Evolutionary conservation across 1,139 yeast genomes (phyloP).

Genomic region (Yamadazyma oceani): DNA sequence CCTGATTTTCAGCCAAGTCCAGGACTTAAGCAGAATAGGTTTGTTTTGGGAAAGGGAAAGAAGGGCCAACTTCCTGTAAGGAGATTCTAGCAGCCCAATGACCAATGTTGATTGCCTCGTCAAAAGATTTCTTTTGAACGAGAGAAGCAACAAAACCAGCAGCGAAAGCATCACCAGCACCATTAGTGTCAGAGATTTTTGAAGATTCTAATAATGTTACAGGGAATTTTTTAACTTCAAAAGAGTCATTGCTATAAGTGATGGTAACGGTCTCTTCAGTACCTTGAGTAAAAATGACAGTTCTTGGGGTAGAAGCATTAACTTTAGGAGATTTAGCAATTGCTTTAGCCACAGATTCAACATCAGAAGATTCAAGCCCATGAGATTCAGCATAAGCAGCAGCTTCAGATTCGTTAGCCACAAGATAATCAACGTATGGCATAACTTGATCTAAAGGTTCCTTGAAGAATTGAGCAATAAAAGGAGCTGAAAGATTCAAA

Average conservation of each 20-base stretch:
- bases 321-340: conserved; percentile 80
- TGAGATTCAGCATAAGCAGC: conserved; percentile 91
- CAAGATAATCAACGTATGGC: conserved; percentile 87
- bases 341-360: conserved; percentile 75
- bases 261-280: conserved; percentile 83
- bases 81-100: conserved; percentile 96
- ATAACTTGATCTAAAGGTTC: conserved; percentile 78
- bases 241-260: conserved; percentile 48
- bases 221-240: conserved; percentile 51
- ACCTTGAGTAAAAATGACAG: conserved; percentile 91
- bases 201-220: conserved; percentile 69
- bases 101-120: conserved; percentile 74
- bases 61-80: conserved; percentile 91
- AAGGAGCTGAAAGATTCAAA: conserved; percentile 93
- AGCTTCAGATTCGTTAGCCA: conserved; percentile 97
- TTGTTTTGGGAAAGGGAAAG: conserved; percentile 84
- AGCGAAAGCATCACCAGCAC: conserved; percentile 99
- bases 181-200: conserved; percentile 87
- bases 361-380: conserved; percentile 55
- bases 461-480: conserved; percentile 93
- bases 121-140: conserved; percentile 70
- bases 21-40: conserved; percentile 39
- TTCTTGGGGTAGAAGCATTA: conserved; percentile 70
- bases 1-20: background rate
- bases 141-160: conserved; percentile 94